phyloP scores from a whole-genome alignment of 2,329 filamentous ascomycete genomes.

The Pseudogymnoascus sp. region DNA sequence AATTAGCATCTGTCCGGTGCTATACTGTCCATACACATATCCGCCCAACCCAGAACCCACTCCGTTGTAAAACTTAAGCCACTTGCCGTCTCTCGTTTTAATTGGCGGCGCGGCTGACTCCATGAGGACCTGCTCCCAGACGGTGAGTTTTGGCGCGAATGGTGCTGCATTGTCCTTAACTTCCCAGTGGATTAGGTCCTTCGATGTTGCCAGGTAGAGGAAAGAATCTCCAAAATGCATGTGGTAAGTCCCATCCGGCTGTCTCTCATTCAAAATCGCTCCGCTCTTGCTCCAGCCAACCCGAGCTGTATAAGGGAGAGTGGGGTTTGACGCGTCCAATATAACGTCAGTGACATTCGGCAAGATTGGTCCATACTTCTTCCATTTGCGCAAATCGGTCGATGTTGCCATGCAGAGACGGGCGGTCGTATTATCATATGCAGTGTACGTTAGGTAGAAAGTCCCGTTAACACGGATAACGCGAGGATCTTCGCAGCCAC shows the following conservation, averaged over 20 bases:
- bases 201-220: conserved; percentile 27
- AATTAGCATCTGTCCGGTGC: conserved; percentile 30
- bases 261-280: conserved; percentile 27
- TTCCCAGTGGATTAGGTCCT: conserved; percentile 30
- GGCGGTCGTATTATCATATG: conserved; percentile 26
- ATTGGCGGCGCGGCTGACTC: conserved; percentile 29
- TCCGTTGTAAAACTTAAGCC: conserved; percentile 29
- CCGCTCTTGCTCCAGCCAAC: conserved; percentile 22
- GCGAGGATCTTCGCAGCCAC: conserved; percentile 32
- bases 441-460: conserved; percentile 34
- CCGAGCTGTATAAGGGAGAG: conserved; percentile 10
- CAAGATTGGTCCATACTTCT: conserved; percentile 27
- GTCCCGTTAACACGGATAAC: conserved; percentile 31
- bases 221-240: conserved; percentile 31
- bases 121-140: conserved; percentile 30
- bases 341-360: conserved; percentile 21
- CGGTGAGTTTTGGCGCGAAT: conserved; percentile 24
- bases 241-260: conserved; percentile 28
- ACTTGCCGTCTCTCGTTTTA: conserved; percentile 29
- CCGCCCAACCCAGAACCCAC: conserved; percentile 24
- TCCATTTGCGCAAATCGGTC: conserved; percentile 31
- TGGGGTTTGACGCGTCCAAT: conserved; percentile 21
- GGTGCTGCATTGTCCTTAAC: conserved; percentile 13
- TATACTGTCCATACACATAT: conserved; percentile 26
- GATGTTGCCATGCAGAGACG: conserved; percentile 32